Evolutionary conservation across 2,329 filamentous ascomycete genomes (phyloP).

Genomic region (Claviceps sp.): DNA sequence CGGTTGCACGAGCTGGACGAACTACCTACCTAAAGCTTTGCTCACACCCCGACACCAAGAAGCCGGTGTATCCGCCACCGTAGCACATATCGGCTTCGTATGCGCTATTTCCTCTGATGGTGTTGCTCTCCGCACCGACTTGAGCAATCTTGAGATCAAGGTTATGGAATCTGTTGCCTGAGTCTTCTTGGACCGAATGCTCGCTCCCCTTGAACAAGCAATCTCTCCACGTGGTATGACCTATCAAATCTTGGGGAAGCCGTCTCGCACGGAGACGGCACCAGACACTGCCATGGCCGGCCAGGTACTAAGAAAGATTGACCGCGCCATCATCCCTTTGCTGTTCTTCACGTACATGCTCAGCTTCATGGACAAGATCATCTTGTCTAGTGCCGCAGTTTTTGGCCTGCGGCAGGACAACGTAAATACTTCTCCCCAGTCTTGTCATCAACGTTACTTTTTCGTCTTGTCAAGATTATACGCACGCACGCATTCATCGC

Average conservation of each 20-base stretch:
- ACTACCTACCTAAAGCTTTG: too few species aligned
- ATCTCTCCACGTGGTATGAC: neutral
- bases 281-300: conserved; percentile 15
- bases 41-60: too few species aligned
- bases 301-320: conserved; percentile 39
- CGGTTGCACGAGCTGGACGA: too few species aligned
- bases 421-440: conserved; percentile 9
- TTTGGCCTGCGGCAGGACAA: conserved; percentile 39
- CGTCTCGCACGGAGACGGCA: conserved; percentile 2
- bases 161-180: too few species aligned
- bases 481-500: conserved; percentile 4
- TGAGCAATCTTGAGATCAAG: too few species aligned
- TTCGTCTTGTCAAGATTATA: neutral
- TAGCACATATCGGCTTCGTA: too few species aligned
- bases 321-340: conserved; percentile 38
- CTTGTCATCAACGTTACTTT: neutral
- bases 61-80: too few species aligned
- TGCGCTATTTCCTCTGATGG: too few species aligned
- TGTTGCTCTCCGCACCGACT: too few species aligned
- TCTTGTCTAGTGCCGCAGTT: conserved; percentile 39
- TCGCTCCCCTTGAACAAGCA: too few species aligned
- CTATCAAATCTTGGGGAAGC: neutral
- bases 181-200: too few species aligned
- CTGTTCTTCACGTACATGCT: conserved; percentile 44
- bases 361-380: conserved; percentile 48